phyloP scores from a whole-genome alignment of 352 stramenopile genomes.

The Globisporangium iwayamae region DNA sequence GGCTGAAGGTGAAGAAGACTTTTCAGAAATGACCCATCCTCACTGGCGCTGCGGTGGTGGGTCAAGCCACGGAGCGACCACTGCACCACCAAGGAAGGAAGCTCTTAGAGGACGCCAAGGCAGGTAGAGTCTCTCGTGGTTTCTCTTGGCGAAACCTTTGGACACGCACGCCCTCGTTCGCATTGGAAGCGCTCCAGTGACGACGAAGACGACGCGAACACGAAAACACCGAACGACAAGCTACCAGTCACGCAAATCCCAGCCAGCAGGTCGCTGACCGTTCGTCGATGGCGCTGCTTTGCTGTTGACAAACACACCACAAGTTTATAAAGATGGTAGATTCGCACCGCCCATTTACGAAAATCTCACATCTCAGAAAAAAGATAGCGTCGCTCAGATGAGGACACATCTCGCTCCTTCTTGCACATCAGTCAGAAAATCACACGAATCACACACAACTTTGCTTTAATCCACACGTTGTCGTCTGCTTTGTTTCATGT shows the following conservation, averaged over 20 bases:
- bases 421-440: not conserved
- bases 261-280: not conserved
- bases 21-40: not conserved
- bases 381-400: not conserved
- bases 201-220: not conserved
- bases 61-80: no score
- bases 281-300: not conserved
- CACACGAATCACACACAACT: not conserved
- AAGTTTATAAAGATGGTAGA: not conserved
- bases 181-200: slow-evolving; percentile 9
- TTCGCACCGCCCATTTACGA: not conserved
- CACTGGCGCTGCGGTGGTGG: no score
- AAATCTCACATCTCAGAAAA: not conserved
- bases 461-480: not conserved
- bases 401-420: not conserved
- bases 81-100: not conserved
- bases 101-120: not conserved
- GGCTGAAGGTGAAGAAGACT: not conserved
- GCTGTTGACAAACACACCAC: not conserved
- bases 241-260: not conserved
- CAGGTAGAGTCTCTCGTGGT: not conserved
- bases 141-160: not conserved
- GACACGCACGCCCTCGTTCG: not conserved
- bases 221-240: not conserved
- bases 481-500: not conserved